phyloP scores from a whole-genome alignment of 768 basidiomycete species.

The Tylopilus sp. region DNA sequence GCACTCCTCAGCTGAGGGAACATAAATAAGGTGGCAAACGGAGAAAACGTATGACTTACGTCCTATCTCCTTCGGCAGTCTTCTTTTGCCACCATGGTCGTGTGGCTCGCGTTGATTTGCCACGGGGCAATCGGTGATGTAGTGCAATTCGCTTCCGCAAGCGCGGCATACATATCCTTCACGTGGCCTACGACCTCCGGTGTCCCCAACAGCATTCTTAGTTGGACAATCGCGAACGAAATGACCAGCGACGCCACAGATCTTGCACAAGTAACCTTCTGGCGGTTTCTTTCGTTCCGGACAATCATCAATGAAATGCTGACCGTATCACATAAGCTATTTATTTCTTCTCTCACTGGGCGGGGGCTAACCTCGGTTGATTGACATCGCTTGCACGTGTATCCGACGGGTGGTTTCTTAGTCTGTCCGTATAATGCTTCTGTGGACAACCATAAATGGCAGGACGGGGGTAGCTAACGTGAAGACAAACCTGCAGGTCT shows the following conservation, averaged over 20 bases:
- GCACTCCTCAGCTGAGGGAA: conserved; percentile 75
- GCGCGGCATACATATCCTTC: conserved; percentile 89
- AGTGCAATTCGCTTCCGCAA: conserved; percentile 85
- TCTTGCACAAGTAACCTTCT: conserved; percentile 83
- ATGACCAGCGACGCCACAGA: conserved; percentile 84
- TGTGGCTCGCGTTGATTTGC: conserved; percentile 49
- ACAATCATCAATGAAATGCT: conserved; percentile 79
- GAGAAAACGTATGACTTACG: conserved; percentile 51
- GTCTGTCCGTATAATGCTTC: conserved; percentile 36
- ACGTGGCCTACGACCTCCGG: conserved; percentile 77
- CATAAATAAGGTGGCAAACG: neutral
- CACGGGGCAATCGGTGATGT: conserved; percentile 81
- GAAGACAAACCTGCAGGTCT: conserved; percentile 48
- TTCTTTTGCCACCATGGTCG: conserved; percentile 35
- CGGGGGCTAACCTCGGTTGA: conserved; percentile 57
- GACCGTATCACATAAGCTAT: too few species aligned
- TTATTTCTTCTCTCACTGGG: too few species aligned
- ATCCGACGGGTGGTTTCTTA: conserved; percentile 63
- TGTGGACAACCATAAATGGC: neutral
- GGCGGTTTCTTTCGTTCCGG: conserved; percentile 74
- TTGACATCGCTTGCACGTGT: conserved; percentile 76
- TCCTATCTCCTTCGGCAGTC: conserved; percentile 72
- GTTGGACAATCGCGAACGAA: conserved; percentile 88
- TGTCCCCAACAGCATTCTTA: conserved; percentile 72
- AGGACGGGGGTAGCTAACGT: neutral